Conservation (phyloP, 2,329 filamentous ascomycete species). For the Lasiodiplodia sp. region DNA sequence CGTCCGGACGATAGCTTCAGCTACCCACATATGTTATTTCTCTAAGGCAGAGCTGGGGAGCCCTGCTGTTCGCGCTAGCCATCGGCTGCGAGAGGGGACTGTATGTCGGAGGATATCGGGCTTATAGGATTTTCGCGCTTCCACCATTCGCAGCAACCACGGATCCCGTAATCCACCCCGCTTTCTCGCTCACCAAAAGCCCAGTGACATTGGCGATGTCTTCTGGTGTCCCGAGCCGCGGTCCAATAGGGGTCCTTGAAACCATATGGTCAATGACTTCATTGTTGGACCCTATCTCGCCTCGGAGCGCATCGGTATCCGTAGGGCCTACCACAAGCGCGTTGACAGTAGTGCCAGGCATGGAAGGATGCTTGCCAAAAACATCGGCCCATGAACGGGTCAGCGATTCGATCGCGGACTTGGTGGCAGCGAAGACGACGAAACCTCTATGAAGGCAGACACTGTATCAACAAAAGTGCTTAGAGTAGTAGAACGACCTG, state of each 20-base stretch:
- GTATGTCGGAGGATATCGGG: too few species aligned
- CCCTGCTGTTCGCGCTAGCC: too few species aligned
- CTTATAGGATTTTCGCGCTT: conserved; percentile 36
- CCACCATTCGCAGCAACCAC: conserved; percentile 47
- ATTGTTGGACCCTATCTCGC: background rate
- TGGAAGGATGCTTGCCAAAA: conserved; percentile 32
- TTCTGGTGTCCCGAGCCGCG: conserved; percentile 39
- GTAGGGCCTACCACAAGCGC: conserved; percentile 41
- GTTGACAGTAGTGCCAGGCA: conserved; percentile 41
- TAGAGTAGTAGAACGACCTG: conserved; percentile 9
- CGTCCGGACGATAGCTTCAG: too few species aligned
- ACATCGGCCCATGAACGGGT: conserved; percentile 38
- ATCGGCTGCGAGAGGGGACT: too few species aligned
- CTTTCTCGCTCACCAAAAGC: conserved; percentile 45
- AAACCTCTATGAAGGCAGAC: background rate
- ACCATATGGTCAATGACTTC: background rate
- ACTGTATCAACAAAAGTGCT: background rate
- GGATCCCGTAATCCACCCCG: conserved; percentile 48
- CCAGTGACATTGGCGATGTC: conserved; percentile 75
- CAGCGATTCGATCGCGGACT: conserved; percentile 37
- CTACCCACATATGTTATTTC: too few species aligned
- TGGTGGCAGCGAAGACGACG: conserved; percentile 31
- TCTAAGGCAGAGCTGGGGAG: too few species aligned
- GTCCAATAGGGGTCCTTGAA: conserved; percentile 33
- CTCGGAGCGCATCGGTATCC: conserved; percentile 36